These are phyloP conservation scores for Rhodamnia argentea DNA, from an alignment of 345 rosid species.

Conservation along the genomic window DNA sequence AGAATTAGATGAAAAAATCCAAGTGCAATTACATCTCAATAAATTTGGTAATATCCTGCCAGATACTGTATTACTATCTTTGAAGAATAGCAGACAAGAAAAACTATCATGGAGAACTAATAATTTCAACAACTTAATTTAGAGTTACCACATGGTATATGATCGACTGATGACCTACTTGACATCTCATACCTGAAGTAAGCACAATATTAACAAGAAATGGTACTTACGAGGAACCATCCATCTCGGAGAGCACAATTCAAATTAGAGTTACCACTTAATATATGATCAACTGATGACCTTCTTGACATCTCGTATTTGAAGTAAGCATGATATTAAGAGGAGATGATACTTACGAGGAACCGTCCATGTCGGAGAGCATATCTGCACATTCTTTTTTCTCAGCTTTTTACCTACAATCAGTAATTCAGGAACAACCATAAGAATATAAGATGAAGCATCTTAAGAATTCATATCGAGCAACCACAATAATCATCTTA, in stretches of 20 bases:
- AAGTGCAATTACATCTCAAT: neutral
- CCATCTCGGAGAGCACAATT: conserved; percentile 8
- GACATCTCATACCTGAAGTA: neutral
- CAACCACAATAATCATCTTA: neutral
- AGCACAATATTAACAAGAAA: neutral
- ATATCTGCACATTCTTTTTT: conserved; percentile 86
- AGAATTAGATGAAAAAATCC: neutral
- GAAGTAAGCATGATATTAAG: neutral
- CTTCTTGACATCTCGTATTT: neutral
- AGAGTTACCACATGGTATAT: neutral
- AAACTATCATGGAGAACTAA: neutral
- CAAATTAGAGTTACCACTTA: neutral
- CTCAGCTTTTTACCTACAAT: conserved; percentile 62
- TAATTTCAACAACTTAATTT: neutral
- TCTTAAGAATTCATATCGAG: neutral
- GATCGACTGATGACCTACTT: neutral
- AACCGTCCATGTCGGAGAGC: conserved; percentile 81
- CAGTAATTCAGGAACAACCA: conserved; percentile 12
- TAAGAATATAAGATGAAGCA: conserved; percentile 2
- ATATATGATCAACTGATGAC: neutral
- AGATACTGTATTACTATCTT: neutral
- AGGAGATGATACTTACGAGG: conserved; percentile 55
- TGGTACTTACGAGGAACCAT: conserved; percentile 81
- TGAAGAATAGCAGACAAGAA: neutral
- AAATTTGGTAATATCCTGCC: neutral